Evolutionary conservation across 345 rosid species (phyloP), one percentile per base, ranked within the genome.

Genomic region (Acer saccharum): DNA sequence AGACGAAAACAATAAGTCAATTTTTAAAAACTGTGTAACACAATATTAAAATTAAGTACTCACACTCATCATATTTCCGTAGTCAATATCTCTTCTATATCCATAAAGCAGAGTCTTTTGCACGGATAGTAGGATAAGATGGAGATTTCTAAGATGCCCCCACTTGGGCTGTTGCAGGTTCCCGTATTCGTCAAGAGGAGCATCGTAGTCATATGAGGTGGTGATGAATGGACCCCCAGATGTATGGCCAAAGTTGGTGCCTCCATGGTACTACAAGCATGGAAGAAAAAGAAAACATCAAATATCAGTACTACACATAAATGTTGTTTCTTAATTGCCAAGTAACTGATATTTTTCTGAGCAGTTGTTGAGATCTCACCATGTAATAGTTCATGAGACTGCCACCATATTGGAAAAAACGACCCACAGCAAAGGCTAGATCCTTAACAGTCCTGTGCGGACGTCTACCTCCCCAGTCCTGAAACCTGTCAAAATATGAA

Each of bases 381-480:
- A 88, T 87, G 32, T 87, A 90, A 48, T 88, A 88, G 41, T 90
- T 90, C 5, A 74, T 64, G 4, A 86, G 61, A 5, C 85, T 48
- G 41, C 91, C 91, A 7, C 88, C 87, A 18, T 4, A 0, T 78
- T 88, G 89, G 66, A 78, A 82, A 62, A 90, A 88, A 8, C 88
- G 71, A 23, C 86, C 89, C 14, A 90, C 89, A 2, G 90, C 71
- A 78, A 79, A 90, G 9, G 93, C 89, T 35, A 88, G 55, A 84
- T 88, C 91, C 74, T 90, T 87, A 20, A 89, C 85, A 3, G 88
- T 77, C 48, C 88, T 80, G 9, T 70, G 81, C 2, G 85, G 85
- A 18, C 75, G 75, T 58, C 14, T 16, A 9, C 65, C 58, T 0
- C 91, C 89, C 88, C 88, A 88, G 17, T 12, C 70, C 80, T 80